Evolutionary conservation across 306 rosid species (phyloP).

Genomic region (Myrica gale): DNA sequence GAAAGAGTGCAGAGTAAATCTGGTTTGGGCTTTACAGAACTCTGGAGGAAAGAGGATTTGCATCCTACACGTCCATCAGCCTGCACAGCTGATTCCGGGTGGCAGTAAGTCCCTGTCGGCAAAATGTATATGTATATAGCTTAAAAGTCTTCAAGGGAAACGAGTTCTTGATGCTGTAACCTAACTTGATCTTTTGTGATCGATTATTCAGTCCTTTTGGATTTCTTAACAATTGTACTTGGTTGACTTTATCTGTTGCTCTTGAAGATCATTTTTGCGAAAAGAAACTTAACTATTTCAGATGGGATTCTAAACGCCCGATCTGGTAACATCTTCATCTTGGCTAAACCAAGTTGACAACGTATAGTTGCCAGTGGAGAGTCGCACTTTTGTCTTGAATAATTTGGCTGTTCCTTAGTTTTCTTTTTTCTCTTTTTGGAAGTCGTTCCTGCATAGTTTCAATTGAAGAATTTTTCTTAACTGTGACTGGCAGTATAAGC

Average conservation of each 20-base stretch:
- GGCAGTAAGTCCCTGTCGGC: slow-evolving; percentile 22
- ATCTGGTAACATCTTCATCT: too few relatives aligned
- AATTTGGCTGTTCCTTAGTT: slow-evolving; percentile 1
- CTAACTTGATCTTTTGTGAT: neutral
- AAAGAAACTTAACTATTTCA: too few relatives aligned
- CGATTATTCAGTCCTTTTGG: too few relatives aligned
- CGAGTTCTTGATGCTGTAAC: neutral
- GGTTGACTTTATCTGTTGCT: too few relatives aligned
- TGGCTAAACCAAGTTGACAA: neutral
- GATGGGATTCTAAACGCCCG: too few relatives aligned
- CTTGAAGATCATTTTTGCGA: too few relatives aligned
- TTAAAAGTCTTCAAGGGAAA: neutral
- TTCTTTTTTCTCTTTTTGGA: neutral
- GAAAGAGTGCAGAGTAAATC: slow-evolving; percentile 52
- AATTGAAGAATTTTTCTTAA: too few relatives aligned
- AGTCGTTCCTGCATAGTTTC: too few relatives aligned
- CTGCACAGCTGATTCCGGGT: slow-evolving; percentile 62
- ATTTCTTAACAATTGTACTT: too few relatives aligned
- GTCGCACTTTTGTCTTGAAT: neutral
- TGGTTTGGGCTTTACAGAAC: slow-evolving; percentile 70
- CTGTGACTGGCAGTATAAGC: too few relatives aligned
- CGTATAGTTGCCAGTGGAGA: neutral
- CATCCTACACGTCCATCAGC: slow-evolving; percentile 61
- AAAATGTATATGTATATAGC: neutral
- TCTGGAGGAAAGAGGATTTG: slow-evolving; percentile 72